Conservation (phyloP, 2,329 filamentous ascomycete species). For the Fusarium stilboides region DNA sequence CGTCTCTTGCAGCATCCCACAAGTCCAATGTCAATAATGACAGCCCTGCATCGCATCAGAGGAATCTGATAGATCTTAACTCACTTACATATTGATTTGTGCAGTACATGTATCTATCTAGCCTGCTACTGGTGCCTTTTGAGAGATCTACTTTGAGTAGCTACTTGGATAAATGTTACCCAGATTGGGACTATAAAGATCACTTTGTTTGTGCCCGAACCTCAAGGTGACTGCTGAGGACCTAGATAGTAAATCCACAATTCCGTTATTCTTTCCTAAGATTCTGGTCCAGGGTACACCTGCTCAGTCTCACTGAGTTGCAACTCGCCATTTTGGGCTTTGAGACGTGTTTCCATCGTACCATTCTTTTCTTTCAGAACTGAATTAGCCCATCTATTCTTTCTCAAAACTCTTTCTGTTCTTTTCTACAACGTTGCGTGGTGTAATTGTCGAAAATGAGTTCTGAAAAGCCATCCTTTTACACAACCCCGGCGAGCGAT, state of each 20-base stretch:
- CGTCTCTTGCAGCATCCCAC: no score
- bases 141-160: background rate
- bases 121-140: background rate
- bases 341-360: background rate
- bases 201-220: background rate
- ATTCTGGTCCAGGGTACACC: background rate
- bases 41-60: background rate
- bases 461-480: background rate
- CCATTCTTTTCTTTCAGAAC: background rate
- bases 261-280: background rate
- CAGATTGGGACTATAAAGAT: background rate
- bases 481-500: background rate
- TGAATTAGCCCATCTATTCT: background rate
- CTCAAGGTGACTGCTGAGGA: no score
- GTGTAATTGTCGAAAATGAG: background rate
- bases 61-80: constrained; percentile 12
- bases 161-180: no score
- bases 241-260: no score
- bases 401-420: background rate
- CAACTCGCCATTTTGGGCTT: constrained; percentile 26
- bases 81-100: background rate
- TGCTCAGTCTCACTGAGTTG: background rate
- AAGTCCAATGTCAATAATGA: no score
- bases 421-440: background rate
- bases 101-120: constrained; percentile 1